A percentile compares a stretch with the other conserved stretches of the same genome.
Conservation (phyloP, 257 asterid genomes). For the Nicotiana paniculata region DNA sequence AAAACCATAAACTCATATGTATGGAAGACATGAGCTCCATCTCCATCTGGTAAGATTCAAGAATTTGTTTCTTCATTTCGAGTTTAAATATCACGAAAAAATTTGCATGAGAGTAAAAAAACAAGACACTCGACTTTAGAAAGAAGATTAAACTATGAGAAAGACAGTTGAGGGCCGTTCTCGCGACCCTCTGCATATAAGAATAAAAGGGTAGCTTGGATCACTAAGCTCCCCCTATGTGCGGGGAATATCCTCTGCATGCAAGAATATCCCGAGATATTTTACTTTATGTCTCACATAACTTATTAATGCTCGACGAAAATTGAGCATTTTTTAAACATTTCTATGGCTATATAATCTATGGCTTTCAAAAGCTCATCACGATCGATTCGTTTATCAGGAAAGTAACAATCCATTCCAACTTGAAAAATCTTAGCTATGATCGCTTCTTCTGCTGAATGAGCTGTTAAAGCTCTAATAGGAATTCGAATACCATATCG, state of each 20-base stretch:
- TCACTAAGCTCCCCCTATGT: no score
- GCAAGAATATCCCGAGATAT: not conserved
- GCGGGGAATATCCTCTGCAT: no score
- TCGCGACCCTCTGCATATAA: no score
- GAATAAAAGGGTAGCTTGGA: no score
- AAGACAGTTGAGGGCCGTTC: not conserved
- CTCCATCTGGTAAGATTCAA: no score
- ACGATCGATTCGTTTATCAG: not conserved
- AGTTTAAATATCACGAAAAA: no score
- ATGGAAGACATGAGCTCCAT: no score
- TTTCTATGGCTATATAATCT: not conserved
- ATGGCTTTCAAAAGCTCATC: not conserved
- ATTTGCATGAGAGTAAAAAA: no score
- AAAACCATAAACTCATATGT: no score
- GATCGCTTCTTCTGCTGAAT: constrained; percentile 34
- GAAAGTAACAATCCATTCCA: constrained; percentile 56
- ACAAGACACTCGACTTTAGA: no score
- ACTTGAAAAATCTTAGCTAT: constrained; percentile 38
- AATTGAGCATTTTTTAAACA: not conserved
- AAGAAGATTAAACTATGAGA: not conserved
- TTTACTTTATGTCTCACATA: not conserved
- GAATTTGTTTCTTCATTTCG: no score
- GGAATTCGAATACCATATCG: constrained; percentile 36
- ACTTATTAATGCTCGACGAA: not conserved
- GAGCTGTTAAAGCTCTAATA: constrained; percentile 69